A percentile compares a stretch with the other conserved stretches of the same genome.
phyloP scores from a whole-genome alignment of 352 stramenopile species.

The Globisporangium canariense region DNA sequence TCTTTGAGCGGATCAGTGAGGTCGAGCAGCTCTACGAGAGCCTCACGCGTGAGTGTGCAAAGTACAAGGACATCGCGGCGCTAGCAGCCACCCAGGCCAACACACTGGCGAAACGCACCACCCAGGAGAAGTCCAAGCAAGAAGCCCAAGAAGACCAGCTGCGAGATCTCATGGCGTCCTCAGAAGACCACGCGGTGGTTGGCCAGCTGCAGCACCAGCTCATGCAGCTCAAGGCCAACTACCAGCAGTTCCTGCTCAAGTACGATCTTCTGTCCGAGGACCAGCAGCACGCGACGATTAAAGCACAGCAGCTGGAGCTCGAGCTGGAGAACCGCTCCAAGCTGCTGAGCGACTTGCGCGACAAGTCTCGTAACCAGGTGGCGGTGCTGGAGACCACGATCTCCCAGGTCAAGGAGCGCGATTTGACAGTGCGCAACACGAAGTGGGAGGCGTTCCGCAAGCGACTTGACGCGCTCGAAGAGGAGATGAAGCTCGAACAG shows the following conservation, averaged over 20 bases:
- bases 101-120: conserved; percentile 34
- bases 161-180: conserved; percentile 66
- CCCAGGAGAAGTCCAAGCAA: conserved; percentile 40
- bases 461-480: conserved; percentile 61
- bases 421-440: conserved; percentile 52
- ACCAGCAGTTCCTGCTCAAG: conserved; percentile 75
- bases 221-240: conserved; percentile 81
- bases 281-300: conserved; percentile 52
- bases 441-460: conserved; percentile 74
- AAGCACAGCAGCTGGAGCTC: conserved; percentile 59
- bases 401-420: conserved; percentile 49
- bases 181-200: conserved; percentile 90
- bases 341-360: conserved; percentile 28
- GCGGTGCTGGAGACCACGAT: conserved; percentile 47
- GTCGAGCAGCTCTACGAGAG: conserved; percentile 74
- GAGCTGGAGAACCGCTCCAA: conserved; percentile 43
- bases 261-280: conserved; percentile 53
- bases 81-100: conserved; percentile 68
- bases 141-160: conserved; percentile 64
- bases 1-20: conserved; percentile 65
- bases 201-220: conserved; percentile 88
- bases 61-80: conserved; percentile 61
- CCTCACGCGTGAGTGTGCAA: conserved; percentile 53
- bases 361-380: conserved; percentile 33
- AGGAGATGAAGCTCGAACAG: conserved; percentile 54